Percentiles rank a stretch among this genome's conserved stretches.
phyloP scores from a whole-genome alignment of 2,329 filamentous ascomycete genomes.

The Exophiala oligosperma region DNA sequence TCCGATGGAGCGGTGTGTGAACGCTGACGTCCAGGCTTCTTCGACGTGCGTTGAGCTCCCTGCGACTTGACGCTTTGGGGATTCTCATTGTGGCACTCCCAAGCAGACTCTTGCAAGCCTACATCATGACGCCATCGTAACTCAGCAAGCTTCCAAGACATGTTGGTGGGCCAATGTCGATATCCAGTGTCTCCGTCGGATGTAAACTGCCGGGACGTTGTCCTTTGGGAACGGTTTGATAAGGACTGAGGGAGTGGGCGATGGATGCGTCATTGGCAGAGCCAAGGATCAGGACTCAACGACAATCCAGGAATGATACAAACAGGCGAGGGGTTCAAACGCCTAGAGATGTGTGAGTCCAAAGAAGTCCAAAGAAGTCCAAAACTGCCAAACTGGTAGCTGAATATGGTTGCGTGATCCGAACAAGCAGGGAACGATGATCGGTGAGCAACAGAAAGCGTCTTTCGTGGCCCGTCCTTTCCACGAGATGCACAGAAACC shows the following conservation, averaged over 20 bases:
- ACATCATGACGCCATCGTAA: slow-evolving; percentile 25
- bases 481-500: no score
- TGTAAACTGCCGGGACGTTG: no score
- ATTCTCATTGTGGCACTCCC: slow-evolving; percentile 3
- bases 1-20: slow-evolving; percentile 8
- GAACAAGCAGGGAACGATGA: not conserved
- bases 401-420: not conserved
- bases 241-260: no score
- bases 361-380: slow-evolving; percentile 1
- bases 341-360: not conserved
- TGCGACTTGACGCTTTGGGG: not conserved
- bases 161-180: not conserved
- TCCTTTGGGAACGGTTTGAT: not conserved
- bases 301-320: no score
- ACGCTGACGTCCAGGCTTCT: not conserved
- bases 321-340: not conserved
- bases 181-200: not conserved
- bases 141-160: slow-evolving; percentile 27
- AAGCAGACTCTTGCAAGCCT: slow-evolving; percentile 16
- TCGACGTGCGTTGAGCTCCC: not conserved
- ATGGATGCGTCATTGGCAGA: not conserved
- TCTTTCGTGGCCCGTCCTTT: no score
- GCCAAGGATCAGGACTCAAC: no score
- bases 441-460: no score
- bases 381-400: not conserved